Conservation (phyloP, 148 eudicot species). For the Suaeda aralocaspica region DNA sequence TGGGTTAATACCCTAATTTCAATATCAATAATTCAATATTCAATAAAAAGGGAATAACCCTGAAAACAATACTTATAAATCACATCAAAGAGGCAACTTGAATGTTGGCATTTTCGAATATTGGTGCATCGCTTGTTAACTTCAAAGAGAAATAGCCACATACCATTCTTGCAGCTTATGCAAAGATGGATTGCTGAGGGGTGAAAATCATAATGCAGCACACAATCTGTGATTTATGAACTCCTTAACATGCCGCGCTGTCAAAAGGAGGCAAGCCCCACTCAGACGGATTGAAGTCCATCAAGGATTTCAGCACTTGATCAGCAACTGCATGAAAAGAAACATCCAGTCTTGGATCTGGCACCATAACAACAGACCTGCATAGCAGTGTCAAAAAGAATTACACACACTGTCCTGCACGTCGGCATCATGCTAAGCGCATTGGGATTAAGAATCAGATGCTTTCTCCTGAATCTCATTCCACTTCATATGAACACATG, state of each 20-base stretch:
- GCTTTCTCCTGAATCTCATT: background rate
- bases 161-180: background rate
- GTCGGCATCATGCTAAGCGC: background rate
- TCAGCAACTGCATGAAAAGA: constrained; percentile 57
- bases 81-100: background rate
- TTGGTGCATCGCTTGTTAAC: background rate
- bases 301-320: constrained; percentile 59
- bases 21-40: background rate
- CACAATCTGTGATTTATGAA: too few species aligned
- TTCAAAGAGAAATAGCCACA: background rate
- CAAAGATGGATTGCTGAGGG: background rate
- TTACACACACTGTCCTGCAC: background rate
- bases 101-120: background rate
- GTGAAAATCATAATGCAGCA: background rate
- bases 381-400: constrained; percentile 18
- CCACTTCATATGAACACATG: background rate
- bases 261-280: constrained; percentile 86
- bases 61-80: background rate
- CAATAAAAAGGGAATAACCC: background rate
- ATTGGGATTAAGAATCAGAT: background rate
- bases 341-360: constrained; percentile 81
- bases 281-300: constrained; percentile 73
- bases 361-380: constrained; percentile 94
- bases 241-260: constrained; percentile 32
- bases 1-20: background rate